Base-by-base conservation (phyloP, 495 filamentous ascomycete species). In the Neurospora sp. region DNA sequence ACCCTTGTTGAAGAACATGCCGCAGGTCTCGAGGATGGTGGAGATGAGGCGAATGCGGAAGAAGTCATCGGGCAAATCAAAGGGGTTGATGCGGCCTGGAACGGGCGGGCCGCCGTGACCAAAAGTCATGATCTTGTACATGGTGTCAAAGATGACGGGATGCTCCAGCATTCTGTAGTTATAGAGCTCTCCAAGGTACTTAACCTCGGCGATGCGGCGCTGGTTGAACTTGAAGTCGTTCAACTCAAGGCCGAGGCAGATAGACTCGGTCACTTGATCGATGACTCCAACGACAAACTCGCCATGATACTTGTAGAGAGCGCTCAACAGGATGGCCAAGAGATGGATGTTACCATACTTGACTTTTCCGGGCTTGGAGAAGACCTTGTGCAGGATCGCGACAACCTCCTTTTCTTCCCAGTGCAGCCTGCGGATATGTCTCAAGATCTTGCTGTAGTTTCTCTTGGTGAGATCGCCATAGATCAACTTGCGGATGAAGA, bases 141-240 rank as follows among this genome's bases (percentile, higher is more conserved):
- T 86, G 2, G 92, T 92, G 77, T 99, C 95, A 76, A 99, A 98
- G 41, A 99, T 92, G 14, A 98, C 91, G 0, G 93, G 92, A 27
- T 96, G 96, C 79, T 99, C 96, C 69, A 99, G 88, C 90, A 98
- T 94, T 72, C 96, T 91, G 82, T 98, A 99, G 76, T 97, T 97
- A 85, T 99, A 99, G 44, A 99, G 88, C 84, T 99, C 96, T 16
- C 92, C 95, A 16, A 99, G 86, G 78, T 98, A 99, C 77, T 98
- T 98, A 77, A 97, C 92, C 79, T 98, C 94, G 5, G 96, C 94
- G 72, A 98, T 89, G 38, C 96, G 92, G 73, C 96, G 92, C 82
- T 99, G 96, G 79, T 97, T 98, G 84, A 93, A 96, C 79, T 95
- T 94, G 88, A 98, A 99, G 80, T 98, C 95, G 74, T 97, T 98